Conservation (phyloP, 345 rosid species). For the Turnera subulata region DNA sequence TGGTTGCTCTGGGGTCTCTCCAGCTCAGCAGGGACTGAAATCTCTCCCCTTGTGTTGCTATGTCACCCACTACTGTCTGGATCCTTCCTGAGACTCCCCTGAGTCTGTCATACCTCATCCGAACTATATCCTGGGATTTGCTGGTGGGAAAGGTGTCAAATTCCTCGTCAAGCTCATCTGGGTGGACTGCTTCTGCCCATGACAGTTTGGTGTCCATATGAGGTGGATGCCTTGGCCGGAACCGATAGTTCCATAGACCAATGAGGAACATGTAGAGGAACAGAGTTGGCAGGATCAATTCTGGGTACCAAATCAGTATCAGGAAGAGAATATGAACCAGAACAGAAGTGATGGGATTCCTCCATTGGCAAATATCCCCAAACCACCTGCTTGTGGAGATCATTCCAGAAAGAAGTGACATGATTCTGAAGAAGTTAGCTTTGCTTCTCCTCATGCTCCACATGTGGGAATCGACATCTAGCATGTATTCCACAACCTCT, state of each 20-base stretch:
- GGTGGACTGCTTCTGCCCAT: slow-evolving; percentile 22
- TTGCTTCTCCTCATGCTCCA: slow-evolving; percentile 21
- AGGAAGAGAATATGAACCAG: slow-evolving; percentile 11
- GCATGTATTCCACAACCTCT: slow-evolving; percentile 14
- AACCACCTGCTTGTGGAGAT: slow-evolving; percentile 13
- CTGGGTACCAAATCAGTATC: slow-evolving; percentile 10
- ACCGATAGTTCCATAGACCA: slow-evolving; percentile 13
- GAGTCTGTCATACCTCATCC: slow-evolving; percentile 71
- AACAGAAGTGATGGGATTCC: slow-evolving; percentile 12
- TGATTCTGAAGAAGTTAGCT: slow-evolving; percentile 13
- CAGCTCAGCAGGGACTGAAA: slow-evolving; percentile 60
- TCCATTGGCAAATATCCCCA: slow-evolving; percentile 14
- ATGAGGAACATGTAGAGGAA: slow-evolving; percentile 17
- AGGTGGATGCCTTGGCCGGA: slow-evolving; percentile 12
- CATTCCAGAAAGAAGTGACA: slow-evolving; percentile 7
- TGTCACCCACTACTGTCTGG: slow-evolving; percentile 71
- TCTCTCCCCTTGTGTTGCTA: slow-evolving; percentile 88
- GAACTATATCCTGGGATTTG: slow-evolving; percentile 44
- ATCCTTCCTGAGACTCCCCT: slow-evolving; percentile 79
- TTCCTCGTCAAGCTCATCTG: slow-evolving; percentile 83
- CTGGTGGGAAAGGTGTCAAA: slow-evolving; percentile 79
- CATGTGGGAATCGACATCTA: slow-evolving; percentile 17
- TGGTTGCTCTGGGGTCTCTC: slow-evolving; percentile 83
- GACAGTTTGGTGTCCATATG: slow-evolving; percentile 20
- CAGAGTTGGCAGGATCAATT: slow-evolving; percentile 7